Evolutionary conservation across 2,329 filamentous ascomycete genomes (phyloP).

Genomic region (Dothideomycetidae sp.): DNA sequence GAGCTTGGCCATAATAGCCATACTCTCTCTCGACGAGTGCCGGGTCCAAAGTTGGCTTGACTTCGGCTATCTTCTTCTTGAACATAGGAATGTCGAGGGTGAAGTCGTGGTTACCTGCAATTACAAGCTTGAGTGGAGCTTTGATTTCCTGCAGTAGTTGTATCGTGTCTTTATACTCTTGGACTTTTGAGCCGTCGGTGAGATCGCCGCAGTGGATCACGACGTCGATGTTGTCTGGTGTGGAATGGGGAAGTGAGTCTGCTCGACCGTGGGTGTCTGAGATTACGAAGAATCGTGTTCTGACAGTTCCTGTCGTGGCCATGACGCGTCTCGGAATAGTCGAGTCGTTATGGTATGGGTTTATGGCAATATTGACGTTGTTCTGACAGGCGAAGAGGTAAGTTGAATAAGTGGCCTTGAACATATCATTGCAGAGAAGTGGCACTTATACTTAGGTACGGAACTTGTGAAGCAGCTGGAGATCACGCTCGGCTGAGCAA

Average conservation of each 20-base stretch:
- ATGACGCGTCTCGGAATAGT: no score
- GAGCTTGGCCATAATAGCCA: constrained; percentile 24
- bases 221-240: constrained; percentile 19
- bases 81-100: constrained; percentile 23
- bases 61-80: constrained; percentile 21
- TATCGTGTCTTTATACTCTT: constrained; percentile 20
- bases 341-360: no score
- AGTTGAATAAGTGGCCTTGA: no score
- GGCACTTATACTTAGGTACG: no score
- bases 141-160: constrained; percentile 17
- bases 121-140: constrained; percentile 25
- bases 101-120: constrained; percentile 26
- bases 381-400: no score
- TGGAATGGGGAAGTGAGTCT: constrained; percentile 14
- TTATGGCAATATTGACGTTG: no score
- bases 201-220: constrained; percentile 29
- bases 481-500: no score
- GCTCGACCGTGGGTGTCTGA: constrained; percentile 29
- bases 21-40: constrained; percentile 24
- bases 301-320: no score
- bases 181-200: constrained; percentile 20
- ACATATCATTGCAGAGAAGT: no score
- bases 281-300: constrained; percentile 30
- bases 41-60: constrained; percentile 17
- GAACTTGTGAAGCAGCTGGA: no score